Conservation (phyloP, 257 asterid genomes). For the Forsythia suspensa region DNA sequence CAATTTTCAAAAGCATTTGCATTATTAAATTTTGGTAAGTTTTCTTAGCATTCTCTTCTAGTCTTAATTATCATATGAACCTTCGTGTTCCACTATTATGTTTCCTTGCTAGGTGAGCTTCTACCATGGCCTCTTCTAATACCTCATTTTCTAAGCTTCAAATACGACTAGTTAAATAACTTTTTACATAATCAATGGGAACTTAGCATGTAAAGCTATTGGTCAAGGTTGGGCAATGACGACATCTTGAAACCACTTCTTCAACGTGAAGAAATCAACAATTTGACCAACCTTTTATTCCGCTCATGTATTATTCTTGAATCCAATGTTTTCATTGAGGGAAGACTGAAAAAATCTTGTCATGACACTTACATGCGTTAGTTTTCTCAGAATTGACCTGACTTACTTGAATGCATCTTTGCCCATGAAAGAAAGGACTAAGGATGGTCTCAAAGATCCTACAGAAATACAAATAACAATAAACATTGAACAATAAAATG, state of each 20-base stretch:
- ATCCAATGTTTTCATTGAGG: neutral
- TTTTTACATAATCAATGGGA: neutral
- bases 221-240: neutral
- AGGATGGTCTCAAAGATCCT: neutral
- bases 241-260: neutral
- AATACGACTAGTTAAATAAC: too few relatives aligned
- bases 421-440: neutral
- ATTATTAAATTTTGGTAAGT: too few relatives aligned
- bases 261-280: neutral
- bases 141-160: too few relatives aligned
- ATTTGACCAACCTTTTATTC: neutral
- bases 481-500: neutral
- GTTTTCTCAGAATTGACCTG: neutral
- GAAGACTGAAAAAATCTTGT: neutral
- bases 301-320: too few relatives aligned
- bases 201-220: neutral
- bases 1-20: too few relatives aligned
- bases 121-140: neutral
- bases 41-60: too few relatives aligned
- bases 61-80: too few relatives aligned
- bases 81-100: neutral
- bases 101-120: neutral
- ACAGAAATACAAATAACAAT: neutral
- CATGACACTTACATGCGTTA: neutral
- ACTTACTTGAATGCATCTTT: neutral